Percentiles rank a stretch among this genome's conserved stretches.
Conservation (phyloP, 163 green algal species). For the Coccomyxa subellipsoidea region DNA sequence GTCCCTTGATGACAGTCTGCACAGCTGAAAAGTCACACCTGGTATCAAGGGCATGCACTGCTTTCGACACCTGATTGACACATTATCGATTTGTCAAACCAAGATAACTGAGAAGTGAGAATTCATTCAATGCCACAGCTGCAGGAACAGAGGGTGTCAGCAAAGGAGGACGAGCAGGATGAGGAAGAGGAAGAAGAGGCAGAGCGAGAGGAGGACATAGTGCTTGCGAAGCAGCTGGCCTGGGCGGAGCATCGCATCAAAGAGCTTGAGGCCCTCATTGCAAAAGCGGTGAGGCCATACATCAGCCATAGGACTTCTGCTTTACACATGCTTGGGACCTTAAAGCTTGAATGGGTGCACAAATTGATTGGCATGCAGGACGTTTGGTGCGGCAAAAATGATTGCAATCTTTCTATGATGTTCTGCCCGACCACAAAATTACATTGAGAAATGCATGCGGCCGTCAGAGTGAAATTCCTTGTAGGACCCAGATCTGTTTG, state of each 20-base stretch:
- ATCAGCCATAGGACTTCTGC: not conserved
- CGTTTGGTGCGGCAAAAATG: no score
- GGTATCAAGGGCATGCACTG: no score
- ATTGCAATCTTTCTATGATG: no score
- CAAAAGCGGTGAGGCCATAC: not conserved
- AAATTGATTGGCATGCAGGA: not conserved
- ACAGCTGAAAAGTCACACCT: no score
- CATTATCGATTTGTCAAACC: no score
- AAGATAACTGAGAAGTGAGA: not conserved
- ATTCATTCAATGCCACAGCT: not conserved
- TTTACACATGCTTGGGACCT: not conserved
- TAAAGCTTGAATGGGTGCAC: not conserved
- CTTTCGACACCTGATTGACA: no score
- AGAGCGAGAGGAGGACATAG: not conserved
- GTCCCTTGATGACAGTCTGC: no score
- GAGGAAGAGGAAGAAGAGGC: not conserved
- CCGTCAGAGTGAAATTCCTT: no score
- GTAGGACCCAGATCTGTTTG: no score
- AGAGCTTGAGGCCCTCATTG: not conserved
- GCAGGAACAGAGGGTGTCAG: not conserved
- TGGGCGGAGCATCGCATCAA: not conserved
- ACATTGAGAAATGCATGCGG: no score
- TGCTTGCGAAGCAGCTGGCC: conserved; percentile 4
- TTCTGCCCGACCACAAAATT: no score
- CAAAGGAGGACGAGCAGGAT: not conserved